A percentile compares a stretch with the other conserved stretches of the same genome.
phyloP scores from a whole-genome alignment of 2,329 filamentous ascomycete genomes.

The Fusarium secorum region DNA sequence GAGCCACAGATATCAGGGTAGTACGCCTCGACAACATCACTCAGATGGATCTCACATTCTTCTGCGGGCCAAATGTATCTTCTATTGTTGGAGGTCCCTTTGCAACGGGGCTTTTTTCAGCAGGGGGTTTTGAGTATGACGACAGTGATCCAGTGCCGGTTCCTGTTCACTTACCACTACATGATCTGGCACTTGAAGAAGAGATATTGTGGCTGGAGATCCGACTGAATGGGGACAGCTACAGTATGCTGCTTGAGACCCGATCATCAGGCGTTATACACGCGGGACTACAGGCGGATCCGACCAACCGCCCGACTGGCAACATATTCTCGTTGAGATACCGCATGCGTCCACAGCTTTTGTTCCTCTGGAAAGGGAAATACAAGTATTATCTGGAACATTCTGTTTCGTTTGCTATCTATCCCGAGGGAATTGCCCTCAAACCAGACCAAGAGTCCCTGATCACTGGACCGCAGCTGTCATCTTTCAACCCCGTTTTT shows the following conservation, averaged over 20 bases:
- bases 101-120: accelerated
- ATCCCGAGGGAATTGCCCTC: background rate
- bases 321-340: background rate
- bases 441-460: background rate
- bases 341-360: background rate
- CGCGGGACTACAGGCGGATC: background rate
- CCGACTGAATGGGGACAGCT: background rate
- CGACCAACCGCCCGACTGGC: accelerated
- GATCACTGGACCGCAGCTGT: background rate
- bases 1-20: background rate
- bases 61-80: background rate
- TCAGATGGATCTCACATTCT: background rate
- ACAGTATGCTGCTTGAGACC: background rate
- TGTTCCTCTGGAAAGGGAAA: background rate
- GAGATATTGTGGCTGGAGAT: background rate
- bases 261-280: background rate
- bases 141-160: accelerated
- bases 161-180: background rate
- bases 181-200: background rate
- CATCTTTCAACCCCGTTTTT: background rate
- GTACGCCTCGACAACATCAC: background rate
- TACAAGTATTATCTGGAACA: accelerated
- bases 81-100: background rate
- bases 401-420: background rate
- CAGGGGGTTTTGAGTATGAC: accelerated